Evolutionary conservation across 345 rosid species (phyloP).

Genomic region (Punica granatum): DNA sequence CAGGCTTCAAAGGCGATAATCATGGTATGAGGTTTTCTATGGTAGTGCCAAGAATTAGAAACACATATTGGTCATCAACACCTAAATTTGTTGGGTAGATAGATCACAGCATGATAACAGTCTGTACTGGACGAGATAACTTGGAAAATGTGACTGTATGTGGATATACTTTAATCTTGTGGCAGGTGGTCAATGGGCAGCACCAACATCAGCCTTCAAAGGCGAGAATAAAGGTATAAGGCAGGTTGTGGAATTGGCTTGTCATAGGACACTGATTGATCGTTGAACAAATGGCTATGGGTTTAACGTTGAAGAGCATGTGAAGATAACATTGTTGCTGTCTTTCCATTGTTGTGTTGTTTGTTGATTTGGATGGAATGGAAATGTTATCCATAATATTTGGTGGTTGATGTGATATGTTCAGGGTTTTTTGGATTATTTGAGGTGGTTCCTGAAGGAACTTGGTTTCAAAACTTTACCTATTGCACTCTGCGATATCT

Average conservation of each 20-base stretch:
- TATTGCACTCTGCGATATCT: too few species aligned
- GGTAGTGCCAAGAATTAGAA: neutral
- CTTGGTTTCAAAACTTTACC: too few species aligned
- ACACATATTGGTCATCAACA: neutral
- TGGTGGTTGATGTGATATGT: neutral
- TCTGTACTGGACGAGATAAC: neutral
- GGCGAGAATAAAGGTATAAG: neutral
- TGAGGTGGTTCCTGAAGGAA: too few species aligned
- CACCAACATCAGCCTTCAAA: constrained; percentile 2
- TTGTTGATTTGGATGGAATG: neutral
- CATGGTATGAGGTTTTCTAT: constrained; percentile 5
- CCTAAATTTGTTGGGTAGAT: neutral
- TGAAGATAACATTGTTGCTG: too few species aligned
- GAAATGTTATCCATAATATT: neutral
- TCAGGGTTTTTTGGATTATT: too few species aligned
- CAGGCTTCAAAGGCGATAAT: constrained; percentile 4
- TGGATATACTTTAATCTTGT: neutral
- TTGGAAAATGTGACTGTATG: neutral
- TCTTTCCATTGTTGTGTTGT: neutral
- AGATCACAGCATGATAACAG: neutral
- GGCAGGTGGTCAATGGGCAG: constrained; percentile 9
- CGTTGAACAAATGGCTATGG: neutral
- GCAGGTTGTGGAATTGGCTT: neutral
- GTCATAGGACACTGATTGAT: neutral
- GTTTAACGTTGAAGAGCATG: too few species aligned